Conservation (phyloP, 2,329 filamentous ascomycete species). For the Daldinia sp. region DNA sequence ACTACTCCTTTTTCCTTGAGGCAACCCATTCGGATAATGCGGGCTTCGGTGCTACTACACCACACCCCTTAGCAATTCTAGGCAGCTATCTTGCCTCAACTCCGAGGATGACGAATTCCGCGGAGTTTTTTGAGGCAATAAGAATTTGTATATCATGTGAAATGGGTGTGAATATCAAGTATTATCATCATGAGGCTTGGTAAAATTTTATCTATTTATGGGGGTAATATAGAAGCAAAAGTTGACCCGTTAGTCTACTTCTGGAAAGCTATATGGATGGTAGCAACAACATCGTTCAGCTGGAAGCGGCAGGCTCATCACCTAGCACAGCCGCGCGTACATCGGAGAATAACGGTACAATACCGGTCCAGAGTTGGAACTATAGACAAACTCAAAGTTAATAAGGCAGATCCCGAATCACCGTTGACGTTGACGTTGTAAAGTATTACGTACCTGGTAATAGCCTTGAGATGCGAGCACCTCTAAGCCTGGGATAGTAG, state of each 20-base stretch:
- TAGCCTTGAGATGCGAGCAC: constrained; percentile 89
- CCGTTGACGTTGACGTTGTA: not conserved
- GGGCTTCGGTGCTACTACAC: not conserved
- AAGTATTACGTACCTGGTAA: constrained; percentile 75
- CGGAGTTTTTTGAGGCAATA: not conserved
- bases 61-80: not conserved
- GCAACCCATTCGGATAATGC: not conserved
- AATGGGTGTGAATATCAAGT: not conserved
- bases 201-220: not conserved
- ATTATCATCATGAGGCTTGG: not conserved
- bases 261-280: not conserved
- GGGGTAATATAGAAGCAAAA: constrained; percentile 1
- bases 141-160: not conserved
- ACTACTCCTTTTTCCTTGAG: not conserved
- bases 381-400: constrained; percentile 53
- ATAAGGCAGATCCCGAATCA: constrained; percentile 11
- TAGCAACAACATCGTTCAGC: not conserved
- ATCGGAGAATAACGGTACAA: constrained; percentile 77
- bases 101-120: not conserved
- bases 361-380: constrained; percentile 88
- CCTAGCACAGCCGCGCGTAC: constrained; percentile 72
- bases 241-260: not conserved
- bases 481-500: constrained; percentile 86
- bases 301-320: constrained; percentile 29
- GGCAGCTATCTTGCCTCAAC: not conserved